A percentile compares a stretch with the other conserved stretches of the same genome.
phyloP scores from a whole-genome alignment of 257 asterid species.

The Solanum bulbocastanum region DNA sequence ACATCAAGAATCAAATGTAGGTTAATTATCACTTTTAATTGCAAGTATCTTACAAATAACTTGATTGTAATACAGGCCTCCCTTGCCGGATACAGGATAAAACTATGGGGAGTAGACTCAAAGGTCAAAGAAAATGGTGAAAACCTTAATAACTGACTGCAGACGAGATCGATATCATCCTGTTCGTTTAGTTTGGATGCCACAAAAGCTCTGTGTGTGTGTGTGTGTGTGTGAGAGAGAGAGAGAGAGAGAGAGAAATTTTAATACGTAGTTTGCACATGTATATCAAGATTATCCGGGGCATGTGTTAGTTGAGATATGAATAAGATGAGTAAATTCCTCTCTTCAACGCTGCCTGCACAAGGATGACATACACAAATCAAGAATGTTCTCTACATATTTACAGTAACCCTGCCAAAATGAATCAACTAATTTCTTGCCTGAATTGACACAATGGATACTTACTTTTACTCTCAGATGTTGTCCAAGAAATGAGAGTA shows the following conservation, averaged over 20 bases:
- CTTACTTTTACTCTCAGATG: neutral
- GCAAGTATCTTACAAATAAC: neutral
- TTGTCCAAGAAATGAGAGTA: neutral
- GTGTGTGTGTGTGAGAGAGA: too few relatives aligned
- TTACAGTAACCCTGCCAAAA: neutral
- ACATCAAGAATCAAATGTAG: neutral
- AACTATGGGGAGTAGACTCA: slow-evolving; percentile 35
- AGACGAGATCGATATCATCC: neutral
- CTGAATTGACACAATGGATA: neutral
- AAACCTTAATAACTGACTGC: neutral
- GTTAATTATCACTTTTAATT: neutral
- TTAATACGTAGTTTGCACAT: too few relatives aligned
- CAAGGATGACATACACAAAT: neutral
- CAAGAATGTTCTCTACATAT: neutral
- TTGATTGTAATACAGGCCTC: slow-evolving; percentile 19
- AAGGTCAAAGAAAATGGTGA: neutral
- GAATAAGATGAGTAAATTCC: neutral
- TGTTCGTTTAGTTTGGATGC: neutral
- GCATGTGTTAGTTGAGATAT: neutral
- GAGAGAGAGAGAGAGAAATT: neutral
- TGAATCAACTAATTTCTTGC: neutral
- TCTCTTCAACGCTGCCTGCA: neutral
- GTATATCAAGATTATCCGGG: neutral
- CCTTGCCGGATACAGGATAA: slow-evolving; percentile 33
- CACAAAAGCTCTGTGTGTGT: neutral